Evolutionary conservation across 108 stramenopile species (phyloP).

Genomic region (Discostella stelligeroides): DNA sequence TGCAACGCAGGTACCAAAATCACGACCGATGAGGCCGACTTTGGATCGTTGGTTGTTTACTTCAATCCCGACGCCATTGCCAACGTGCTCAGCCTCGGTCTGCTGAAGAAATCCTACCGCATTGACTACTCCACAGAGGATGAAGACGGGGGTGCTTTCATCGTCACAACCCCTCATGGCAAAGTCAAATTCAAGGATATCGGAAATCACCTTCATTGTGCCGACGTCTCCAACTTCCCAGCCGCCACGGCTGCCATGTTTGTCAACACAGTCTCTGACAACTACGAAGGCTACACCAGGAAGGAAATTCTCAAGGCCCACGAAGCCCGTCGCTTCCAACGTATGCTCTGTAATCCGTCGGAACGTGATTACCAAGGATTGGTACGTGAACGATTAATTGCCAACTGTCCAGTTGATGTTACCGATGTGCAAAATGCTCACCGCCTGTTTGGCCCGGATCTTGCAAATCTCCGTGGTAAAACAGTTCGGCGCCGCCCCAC

Average conservation of each 20-base stretch:
- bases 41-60: constrained; percentile 41
- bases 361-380: constrained; percentile 1
- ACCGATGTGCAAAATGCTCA: constrained; percentile 34
- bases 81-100: constrained; percentile 35
- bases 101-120: constrained; percentile 27
- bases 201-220: not conserved
- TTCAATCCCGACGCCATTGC: constrained; percentile 41
- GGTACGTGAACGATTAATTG: constrained; percentile 6
- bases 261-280: not conserved
- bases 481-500: constrained; percentile 4
- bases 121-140: too few species aligned
- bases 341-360: constrained; percentile 5
- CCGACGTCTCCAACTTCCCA: not conserved
- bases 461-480: constrained; percentile 26
- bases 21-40: constrained; percentile 4
- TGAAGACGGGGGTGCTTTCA: not conserved
- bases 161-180: not conserved
- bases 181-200: not conserved
- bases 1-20: constrained; percentile 22
- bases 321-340: constrained; percentile 1
- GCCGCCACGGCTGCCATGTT: too few species aligned
- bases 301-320: constrained; percentile 6
- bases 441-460: constrained; percentile 40
- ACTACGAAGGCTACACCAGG: constrained; percentile 7
- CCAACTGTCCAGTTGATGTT: constrained; percentile 40